Evolutionary conservation across 331 rosid species (phyloP), one percentile per base, ranked within the genome.

Genomic region (Dryas integrifolia): DNA sequence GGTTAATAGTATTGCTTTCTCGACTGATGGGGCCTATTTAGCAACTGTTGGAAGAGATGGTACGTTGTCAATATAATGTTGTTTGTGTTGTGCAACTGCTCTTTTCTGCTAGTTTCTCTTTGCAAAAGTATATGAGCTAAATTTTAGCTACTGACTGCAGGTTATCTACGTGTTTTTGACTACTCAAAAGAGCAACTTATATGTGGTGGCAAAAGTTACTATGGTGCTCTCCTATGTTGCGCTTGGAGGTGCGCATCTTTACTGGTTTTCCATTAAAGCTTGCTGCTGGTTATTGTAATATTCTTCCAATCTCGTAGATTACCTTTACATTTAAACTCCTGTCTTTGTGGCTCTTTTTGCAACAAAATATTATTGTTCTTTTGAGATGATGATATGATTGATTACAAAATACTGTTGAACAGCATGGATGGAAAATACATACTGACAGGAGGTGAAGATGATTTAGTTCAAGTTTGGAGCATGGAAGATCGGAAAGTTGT

Each of bases 31-130:
- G 43, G 78, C 86, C 62, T 84, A 80, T 86, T 69, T 95, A 65
- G 97, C 97, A 45, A 92, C 96, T 70, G 97, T 83, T 72, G 99
- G 99, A 77, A 89, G 99, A 79, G 99, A 92, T 75, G 99, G 99
- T 95, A 92, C 59, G 30, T 53, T 73, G 67, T 69, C 72, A 46
- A 70, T 35, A 24, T 24, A 26, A 8, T 53, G 48, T 51, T 50
- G 21, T 61, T 79, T 48, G 57, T 64, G 10, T 77, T 46, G 45
- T 67, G 49, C 13, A 66, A 30, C 53, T 74, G 49, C 38, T 40
- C 58, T 9, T 43, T 45, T 45, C 4, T 55, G 8, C 50, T 72
- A 15, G 49, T 73, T 68, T 66, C 45, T 45, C 40, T 58, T 80
- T 13, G 46, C 41, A 6, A 63, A 18, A 63, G 48, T 58, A 43